A percentile compares a stretch with the other conserved stretches of the same genome.
These are phyloP conservation scores for Wallacemonas sp. DNA, from an alignment of 208 protist genomes.

Conservation along the genomic window DNA sequence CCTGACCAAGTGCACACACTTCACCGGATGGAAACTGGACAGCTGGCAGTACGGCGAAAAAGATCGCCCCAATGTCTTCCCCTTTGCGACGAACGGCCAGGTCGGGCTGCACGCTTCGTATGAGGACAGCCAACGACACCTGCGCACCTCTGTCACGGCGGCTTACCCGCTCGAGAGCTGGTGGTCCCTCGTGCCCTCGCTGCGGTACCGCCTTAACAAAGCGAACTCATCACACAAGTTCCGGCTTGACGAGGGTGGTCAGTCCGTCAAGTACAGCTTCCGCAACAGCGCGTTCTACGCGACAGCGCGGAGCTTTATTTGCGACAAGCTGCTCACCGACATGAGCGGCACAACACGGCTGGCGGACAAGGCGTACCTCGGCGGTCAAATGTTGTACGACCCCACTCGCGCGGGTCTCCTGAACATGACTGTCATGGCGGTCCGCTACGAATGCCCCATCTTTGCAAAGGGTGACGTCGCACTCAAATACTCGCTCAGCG, in stretches of 20 bases:
- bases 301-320: constrained; percentile 15
- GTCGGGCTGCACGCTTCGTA: constrained; percentile 43
- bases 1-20: constrained; percentile 31
- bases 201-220: background rate
- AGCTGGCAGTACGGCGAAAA: constrained; percentile 20
- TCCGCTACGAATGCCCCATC: constrained; percentile 32
- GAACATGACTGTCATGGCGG: constrained; percentile 36
- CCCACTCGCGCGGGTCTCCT: constrained; percentile 62
- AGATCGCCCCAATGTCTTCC: constrained; percentile 29
- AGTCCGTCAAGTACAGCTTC: constrained; percentile 26
- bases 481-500: constrained; percentile 40
- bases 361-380: constrained; percentile 22
- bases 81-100: constrained; percentile 33
- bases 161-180: background rate
- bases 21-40: constrained; percentile 43
- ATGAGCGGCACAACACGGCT: constrained; percentile 48
- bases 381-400: constrained; percentile 45
- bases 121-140: constrained; percentile 9
- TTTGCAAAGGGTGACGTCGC: constrained; percentile 55
- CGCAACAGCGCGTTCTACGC: constrained; percentile 35
- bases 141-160: constrained; percentile 7
- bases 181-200: background rate
- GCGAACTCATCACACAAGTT: background rate
- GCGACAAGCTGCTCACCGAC: constrained; percentile 29
- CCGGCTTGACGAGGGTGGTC: background rate